Evolutionary conservation across 1,284 basidiomycete genomes (phyloP), one percentile per base, ranked within the genome.

Genomic region (Puccinia triticina): DNA sequence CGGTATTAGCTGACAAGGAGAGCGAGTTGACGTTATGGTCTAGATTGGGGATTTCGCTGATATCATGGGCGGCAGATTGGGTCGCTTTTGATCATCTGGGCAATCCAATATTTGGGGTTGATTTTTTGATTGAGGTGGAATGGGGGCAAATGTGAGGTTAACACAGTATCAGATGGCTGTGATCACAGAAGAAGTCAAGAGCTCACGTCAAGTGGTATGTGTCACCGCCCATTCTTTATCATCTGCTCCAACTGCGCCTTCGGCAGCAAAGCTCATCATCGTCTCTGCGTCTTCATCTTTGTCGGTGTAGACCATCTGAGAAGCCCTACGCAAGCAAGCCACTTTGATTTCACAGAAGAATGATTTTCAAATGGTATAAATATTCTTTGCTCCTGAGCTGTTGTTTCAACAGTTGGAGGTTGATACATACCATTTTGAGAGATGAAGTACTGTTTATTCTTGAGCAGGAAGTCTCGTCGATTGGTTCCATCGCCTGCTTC

Each of bases 401-500:
- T n/a, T n/a, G n/a, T n/a, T n/a, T n/a, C n/a, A n/a, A n/a, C n/a
- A n/a, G n/a, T n/a, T n/a, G 55, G 48, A 14, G 2, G 48, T 50
- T 16, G 18, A 21, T 64, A 85, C 89, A 75, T 67, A 90, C 90
- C 90, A 84, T 95, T 95, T 53, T 93, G 91, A 67, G 93, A 95
- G 85, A 98, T 91, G 80, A 99, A 91, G 88, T 96, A 99, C 87
- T 99, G 96, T 89, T 97, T 99, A 88, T 96, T 94, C 4, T 90
- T 86, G 0, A 96, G 97, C 26, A 99, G 90, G 88, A 94, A 99
- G 85, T 98, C 96, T 84, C 95, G 90, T 40, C 90, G 89, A 88
- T 94, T 94, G 57, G 91, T 91, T 72, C 92, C 86, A 85, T 97
- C 94, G 81, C 94, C 95, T 11, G 84, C 93, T 85, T 85, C 93